phyloP scores from a whole-genome alignment of 2,329 filamentous ascomycete genomes.

The Pseudogymnoascus sp. region DNA sequence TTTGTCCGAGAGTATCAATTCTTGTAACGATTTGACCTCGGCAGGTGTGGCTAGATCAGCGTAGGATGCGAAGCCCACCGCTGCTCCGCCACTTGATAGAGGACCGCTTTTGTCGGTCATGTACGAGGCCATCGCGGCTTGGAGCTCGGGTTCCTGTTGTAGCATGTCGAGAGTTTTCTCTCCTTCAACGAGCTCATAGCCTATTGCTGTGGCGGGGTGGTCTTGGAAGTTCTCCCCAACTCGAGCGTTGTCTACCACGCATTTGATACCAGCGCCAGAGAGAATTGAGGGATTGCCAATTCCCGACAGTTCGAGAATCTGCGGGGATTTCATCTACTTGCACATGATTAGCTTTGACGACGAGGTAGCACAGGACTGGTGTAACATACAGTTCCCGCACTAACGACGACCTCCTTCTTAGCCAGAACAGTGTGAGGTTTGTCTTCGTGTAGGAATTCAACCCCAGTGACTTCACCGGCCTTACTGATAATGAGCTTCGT shows the following conservation, averaged over 20 bases:
- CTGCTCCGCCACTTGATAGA: constrained; percentile 9
- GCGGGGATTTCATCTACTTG: constrained; percentile 20
- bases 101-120: constrained; percentile 6
- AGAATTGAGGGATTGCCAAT: constrained; percentile 22
- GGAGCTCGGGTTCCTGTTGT: constrained; percentile 18
- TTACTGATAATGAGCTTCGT: constrained; percentile 52
- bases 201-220: constrained; percentile 12
- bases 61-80: constrained; percentile 7
- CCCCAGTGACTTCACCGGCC: constrained; percentile 14
- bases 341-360: neutral
- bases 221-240: constrained; percentile 19
- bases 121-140: constrained; percentile 28
- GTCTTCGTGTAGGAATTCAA: constrained; percentile 18
- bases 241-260: constrained; percentile 13
- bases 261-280: constrained; percentile 13
- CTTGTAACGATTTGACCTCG: neutral
- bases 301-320: constrained; percentile 30
- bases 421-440: constrained; percentile 18
- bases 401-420: constrained; percentile 26
- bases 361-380: neutral
- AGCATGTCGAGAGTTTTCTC: constrained; percentile 10
- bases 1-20: neutral
- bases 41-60: neutral
- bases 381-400: constrained; percentile 19
- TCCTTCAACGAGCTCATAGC: constrained; percentile 12